Base-by-base conservation (phyloP, 768 basidiomycete species). In the Mycena crocata region DNA sequence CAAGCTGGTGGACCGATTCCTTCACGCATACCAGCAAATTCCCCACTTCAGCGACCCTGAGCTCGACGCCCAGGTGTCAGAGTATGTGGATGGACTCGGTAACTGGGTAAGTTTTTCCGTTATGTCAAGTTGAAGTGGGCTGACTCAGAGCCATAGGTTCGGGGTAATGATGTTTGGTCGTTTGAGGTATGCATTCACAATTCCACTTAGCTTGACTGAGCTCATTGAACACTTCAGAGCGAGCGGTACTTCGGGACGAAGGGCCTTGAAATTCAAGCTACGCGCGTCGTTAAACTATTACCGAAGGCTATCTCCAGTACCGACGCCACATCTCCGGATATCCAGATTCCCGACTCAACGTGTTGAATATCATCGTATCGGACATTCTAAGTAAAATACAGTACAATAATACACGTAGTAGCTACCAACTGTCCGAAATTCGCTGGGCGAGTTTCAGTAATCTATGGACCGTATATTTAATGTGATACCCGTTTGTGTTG, bases 1-100 rank as follows among this genome's bases (percentile, higher is more conserved):
- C n/a, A 54, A 57, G 12, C 64, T 80, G 12, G 68, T 78, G 17
- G 72, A 75, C 12, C 59, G 70, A 19, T 85, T 85, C 72, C 63
- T 79, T 30, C 28, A n/a, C 40, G 40, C 35, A 21, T 56, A 42
- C 52, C 39, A 26, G 19, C 52, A 55, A 26, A 39, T 55, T 55
- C 52, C 52, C 26, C 52, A 55, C 30, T 55, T 39, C 52, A 55
- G 26, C 26, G 52, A 55, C 21, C 35, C 52, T 26, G 37, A 40
- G 3, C 52, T 55, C 21, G 52, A 55, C 30, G 37, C 24, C 28
- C 52, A 55, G 40, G 52, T 55, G 24, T 26, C 37, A 26, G 14
- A 55, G 37, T 55, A 39, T 17, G 40, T 55, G 26, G 37, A 55
- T 39, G 52, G 52, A 39, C 26, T 55, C 30, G 52, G 52, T 39